Evolutionary conservation across 257 asterid genomes (phyloP), one percentile per base, ranked within the genome.

Genomic region (Knoxia roxburghii): DNA sequence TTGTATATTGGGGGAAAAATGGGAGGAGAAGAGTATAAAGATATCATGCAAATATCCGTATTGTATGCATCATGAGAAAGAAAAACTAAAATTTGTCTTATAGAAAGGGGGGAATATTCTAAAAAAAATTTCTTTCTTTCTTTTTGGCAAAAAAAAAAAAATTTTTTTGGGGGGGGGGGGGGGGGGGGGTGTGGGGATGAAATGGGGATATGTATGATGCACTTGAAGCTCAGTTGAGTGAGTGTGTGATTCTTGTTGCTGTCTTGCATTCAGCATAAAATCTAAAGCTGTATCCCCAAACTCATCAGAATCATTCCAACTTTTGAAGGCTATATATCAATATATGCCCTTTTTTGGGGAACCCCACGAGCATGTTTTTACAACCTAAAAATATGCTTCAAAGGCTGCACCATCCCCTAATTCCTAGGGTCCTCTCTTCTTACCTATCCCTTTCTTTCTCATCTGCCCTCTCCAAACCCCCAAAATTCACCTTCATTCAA

Each of bases 261-360:
- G 80, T 80, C 80, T 77, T 66, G 87, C 85, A 78, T 89, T 89
- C 81, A 79, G 81, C 87, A 83, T 82, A 77, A 80, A 73, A 81
- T 83, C 76, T 79, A 74, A 64, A 61, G 75, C 61, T 61, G 67
- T 74, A 71, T 5, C 20, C 68, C 41, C 76, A 74, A 64, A 64
- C 30, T 37, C 20, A 61, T 37, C 30, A 54, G 82, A 74, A 86
- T 85, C 77, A 84, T 84, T 84, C 71, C 73, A 61, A 77, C 89
- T 79, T 85, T 82, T 79, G 89, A 85, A 85, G 63, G 64, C 33
- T 79, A 56, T 61, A 30, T 4, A 9, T 37, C 9, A 3, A 3
- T 37, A 27, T 50, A 50, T 27, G 7, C 56, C 39, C 50, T 37
- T 74, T 79, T 70, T 67, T 60, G 72, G 70, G 51, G 67, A 79